Conservation (phyloP, 2,329 filamentous ascomycete species). For the Plectosphaerella cucumerina region DNA sequence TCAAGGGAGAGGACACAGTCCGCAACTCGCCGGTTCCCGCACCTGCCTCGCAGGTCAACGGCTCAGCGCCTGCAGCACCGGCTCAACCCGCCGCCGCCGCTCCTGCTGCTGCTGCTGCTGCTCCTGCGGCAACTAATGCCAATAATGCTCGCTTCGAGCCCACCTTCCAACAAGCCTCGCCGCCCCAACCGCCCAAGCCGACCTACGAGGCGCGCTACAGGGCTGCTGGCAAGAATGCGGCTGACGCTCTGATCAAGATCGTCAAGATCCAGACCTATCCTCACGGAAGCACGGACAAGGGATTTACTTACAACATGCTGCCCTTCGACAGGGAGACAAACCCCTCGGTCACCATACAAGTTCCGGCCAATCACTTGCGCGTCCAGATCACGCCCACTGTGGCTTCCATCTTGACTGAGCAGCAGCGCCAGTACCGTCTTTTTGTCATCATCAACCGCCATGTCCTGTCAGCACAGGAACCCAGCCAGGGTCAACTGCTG, state of each 20-base stretch:
- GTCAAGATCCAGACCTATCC: slow-evolving; percentile 67
- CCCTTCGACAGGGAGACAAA: slow-evolving; percentile 63
- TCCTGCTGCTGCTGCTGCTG: slow-evolving; percentile 14
- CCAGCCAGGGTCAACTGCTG: slow-evolving; percentile 50
- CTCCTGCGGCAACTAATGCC: no score
- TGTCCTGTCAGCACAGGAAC: slow-evolving; percentile 46
- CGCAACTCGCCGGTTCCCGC: slow-evolving; percentile 23
- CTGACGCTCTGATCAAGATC: slow-evolving; percentile 63
- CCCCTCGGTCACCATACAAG: slow-evolving; percentile 68
- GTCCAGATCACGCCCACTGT: slow-evolving; percentile 68
- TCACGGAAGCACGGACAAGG: slow-evolving; percentile 55
- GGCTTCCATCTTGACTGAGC: slow-evolving; percentile 53
- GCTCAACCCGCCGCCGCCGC: slow-evolving; percentile 5
- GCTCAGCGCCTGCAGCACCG: slow-evolving; percentile 18
- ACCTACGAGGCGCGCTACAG: slow-evolving; percentile 29
- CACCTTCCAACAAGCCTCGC: slow-evolving; percentile 19
- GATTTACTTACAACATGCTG: slow-evolving; percentile 59
- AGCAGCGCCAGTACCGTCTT: slow-evolving; percentile 67
- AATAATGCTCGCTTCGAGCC: slow-evolving; percentile 13
- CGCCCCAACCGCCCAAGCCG: slow-evolving; percentile 25
- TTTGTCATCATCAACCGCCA: slow-evolving; percentile 69
- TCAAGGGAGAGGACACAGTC: slow-evolving; percentile 31
- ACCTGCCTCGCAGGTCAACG: slow-evolving; percentile 5
- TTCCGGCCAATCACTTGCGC: slow-evolving; percentile 64
- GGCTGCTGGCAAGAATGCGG: slow-evolving; percentile 38